These are phyloP conservation scores for Ottelia alismoides DNA, from an alignment of 106 monocot genomes.

Conservation along the genomic window DNA sequence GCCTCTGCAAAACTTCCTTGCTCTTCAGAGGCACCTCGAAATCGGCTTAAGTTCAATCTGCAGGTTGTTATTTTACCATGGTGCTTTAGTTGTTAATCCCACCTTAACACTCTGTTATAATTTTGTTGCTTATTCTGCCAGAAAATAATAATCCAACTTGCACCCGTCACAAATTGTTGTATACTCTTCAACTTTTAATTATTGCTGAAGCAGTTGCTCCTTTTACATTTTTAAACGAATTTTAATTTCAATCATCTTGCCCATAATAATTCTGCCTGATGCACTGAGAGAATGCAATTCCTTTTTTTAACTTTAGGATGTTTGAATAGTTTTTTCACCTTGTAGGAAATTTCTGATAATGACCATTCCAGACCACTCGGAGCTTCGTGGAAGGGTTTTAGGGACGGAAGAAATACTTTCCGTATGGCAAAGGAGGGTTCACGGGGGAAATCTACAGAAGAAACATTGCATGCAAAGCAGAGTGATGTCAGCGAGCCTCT, in stretches of 20 bases:
- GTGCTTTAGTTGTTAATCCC: not conserved
- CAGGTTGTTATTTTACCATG: conserved; percentile 19
- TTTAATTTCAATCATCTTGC: no score
- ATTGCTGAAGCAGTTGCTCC: not conserved
- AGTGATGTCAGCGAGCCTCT: no score
- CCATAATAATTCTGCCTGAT: no score
- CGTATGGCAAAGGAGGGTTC: no score
- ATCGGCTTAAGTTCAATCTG: conserved; percentile 19
- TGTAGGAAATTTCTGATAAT: not conserved
- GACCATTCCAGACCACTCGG: no score
- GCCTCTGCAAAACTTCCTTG: conserved; percentile 17
- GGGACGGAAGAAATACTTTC: no score
- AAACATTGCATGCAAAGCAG: not conserved
- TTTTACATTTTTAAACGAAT: not conserved
- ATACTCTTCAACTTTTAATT: not conserved
- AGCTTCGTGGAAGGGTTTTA: no score
- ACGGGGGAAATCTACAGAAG: not conserved
- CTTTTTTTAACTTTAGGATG: not conserved
- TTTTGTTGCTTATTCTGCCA: not conserved
- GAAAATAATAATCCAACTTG: not conserved
- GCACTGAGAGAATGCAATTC: not conserved
- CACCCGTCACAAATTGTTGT: not conserved
- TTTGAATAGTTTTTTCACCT: not conserved
- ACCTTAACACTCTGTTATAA: not conserved
- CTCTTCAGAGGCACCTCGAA: conserved; percentile 30